Percentiles rank a stretch among this genome's conserved stretches.
phyloP scores from a whole-genome alignment of 2,329 filamentous ascomycete genomes.

The Fusarium papillatum region DNA sequence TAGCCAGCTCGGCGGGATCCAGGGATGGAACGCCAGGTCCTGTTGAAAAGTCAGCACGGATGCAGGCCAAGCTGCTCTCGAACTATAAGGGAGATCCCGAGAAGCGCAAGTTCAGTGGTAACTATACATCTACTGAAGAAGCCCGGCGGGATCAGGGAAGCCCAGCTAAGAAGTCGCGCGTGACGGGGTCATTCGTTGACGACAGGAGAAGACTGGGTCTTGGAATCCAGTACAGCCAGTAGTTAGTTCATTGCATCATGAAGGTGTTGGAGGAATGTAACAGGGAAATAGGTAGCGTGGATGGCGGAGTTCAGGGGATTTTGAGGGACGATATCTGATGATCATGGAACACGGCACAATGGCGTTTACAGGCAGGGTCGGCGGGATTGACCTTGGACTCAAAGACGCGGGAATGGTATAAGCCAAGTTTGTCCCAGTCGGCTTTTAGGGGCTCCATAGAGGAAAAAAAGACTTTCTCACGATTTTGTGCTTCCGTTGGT shows the following conservation, averaged over 20 bases:
- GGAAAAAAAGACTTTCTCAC: constrained; percentile 7
- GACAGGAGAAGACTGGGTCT: constrained; percentile 60
- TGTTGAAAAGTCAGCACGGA: constrained; percentile 58
- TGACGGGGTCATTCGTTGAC: constrained; percentile 55
- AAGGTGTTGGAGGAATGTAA: background rate
- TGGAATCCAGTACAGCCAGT: constrained; percentile 63
- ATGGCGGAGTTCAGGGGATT: constrained; percentile 25
- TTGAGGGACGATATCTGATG: constrained; percentile 22
- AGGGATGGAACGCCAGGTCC: constrained; percentile 60
- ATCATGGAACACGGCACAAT: constrained; percentile 21
- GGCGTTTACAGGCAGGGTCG: constrained; percentile 16
- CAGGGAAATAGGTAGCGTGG: constrained; percentile 20
- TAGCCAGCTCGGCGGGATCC: constrained; percentile 58
- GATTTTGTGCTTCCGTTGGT: background rate
- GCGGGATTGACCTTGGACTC: background rate
- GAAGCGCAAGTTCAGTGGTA: constrained; percentile 65
- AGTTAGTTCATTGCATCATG: constrained; percentile 10
- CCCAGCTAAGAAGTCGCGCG: constrained; percentile 65
- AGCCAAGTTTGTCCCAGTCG: background rate
- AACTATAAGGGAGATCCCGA: constrained; percentile 58
- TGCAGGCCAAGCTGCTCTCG: constrained; percentile 66
- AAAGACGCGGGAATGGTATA: background rate
- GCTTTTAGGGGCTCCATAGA: constrained; percentile 1
- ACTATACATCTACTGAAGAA: constrained; percentile 45
- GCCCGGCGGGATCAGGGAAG: constrained; percentile 55